phyloP scores from a whole-genome alignment of 305 asterid genomes.

The Solanum hybrid region DNA sequence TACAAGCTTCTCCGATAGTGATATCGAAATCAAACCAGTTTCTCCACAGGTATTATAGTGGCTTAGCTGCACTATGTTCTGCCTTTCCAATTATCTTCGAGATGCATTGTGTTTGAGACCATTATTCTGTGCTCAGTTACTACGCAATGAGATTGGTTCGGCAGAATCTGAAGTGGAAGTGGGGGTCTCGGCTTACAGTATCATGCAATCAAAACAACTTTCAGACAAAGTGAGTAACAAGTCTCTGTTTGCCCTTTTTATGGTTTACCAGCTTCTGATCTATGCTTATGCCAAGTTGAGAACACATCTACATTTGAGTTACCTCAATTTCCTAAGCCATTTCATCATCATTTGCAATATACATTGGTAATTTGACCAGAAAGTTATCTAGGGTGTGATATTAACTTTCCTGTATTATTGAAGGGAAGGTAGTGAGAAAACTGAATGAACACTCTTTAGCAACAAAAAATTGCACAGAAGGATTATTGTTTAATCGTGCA shows the following conservation, averaged over 20 bases:
- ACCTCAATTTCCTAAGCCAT: neutral
- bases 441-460: neutral
- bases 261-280: neutral
- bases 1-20: conserved; percentile 39
- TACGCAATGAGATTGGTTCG: conserved; percentile 24
- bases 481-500: neutral
- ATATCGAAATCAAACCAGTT: conserved; percentile 38
- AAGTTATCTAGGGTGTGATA: neutral
- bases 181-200: conserved; percentile 24
- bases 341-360: neutral
- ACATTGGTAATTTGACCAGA: neutral
- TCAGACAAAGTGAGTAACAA: conserved; percentile 22
- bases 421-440: neutral
- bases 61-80: conserved; percentile 13
- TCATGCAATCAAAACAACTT: conserved; percentile 17
- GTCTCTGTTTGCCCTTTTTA: neutral
- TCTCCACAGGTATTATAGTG: conserved; percentile 29
- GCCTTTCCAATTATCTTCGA: conserved; percentile 4
- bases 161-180: conserved; percentile 23
- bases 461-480: neutral
- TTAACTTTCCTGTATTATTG: neutral
- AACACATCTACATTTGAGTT: neutral
- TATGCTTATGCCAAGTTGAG: neutral
- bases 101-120: conserved; percentile 4
- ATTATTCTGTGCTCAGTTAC: conserved; percentile 29